A percentile compares a stretch with the other conserved stretches of the same genome.
These are phyloP conservation scores for Ustilago xerochloae DNA, from an alignment of 1,284 basidiomycete species.

Conservation along the genomic window DNA sequence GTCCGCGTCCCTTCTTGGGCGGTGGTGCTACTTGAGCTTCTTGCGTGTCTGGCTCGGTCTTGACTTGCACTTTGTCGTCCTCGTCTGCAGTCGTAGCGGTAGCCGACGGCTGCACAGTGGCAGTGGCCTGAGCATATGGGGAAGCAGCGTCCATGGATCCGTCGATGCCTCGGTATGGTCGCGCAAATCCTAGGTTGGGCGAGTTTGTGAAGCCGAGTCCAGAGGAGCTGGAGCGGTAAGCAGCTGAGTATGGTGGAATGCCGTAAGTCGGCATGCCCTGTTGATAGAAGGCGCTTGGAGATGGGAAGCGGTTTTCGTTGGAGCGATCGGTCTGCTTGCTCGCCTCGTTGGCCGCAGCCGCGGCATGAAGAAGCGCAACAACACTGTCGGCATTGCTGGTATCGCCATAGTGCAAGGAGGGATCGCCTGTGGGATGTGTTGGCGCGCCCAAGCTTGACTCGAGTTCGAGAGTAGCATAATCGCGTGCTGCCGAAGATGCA, in stretches of 20 bases:
- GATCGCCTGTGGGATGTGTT: conserved; percentile 36
- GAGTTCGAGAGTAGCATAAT: conserved; percentile 48
- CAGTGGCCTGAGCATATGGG: conserved; percentile 33
- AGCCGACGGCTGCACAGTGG: conserved; percentile 34
- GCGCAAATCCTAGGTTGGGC: conserved; percentile 46
- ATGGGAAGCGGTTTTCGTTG: conserved; percentile 56
- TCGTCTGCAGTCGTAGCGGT: conserved; percentile 29
- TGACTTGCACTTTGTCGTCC: conserved; percentile 22
- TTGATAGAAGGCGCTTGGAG: conserved; percentile 56
- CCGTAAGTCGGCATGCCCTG: conserved; percentile 52
- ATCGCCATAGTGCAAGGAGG: conserved; percentile 47
- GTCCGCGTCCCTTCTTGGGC: conserved; percentile 34
- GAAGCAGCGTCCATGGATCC: conserved; percentile 30
- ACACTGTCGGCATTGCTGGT: conserved; percentile 50
- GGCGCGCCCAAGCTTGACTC: conserved; percentile 37
- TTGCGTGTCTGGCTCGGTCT: conserved; percentile 29
- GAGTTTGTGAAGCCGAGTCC: conserved; percentile 49
- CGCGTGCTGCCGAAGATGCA: conserved; percentile 57
- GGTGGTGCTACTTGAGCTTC: conserved; percentile 16
- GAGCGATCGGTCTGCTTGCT: conserved; percentile 41
- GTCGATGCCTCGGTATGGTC: conserved; percentile 42
- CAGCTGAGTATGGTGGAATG: conserved; percentile 48
- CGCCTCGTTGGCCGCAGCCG: conserved; percentile 47
- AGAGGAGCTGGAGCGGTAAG: conserved; percentile 45
- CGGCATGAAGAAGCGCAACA: conserved; percentile 46